A percentile compares a stretch with the other conserved stretches of the same genome.
phyloP scores from a whole-genome alignment of 345 rosid species.

The Raphanus sativus region DNA sequence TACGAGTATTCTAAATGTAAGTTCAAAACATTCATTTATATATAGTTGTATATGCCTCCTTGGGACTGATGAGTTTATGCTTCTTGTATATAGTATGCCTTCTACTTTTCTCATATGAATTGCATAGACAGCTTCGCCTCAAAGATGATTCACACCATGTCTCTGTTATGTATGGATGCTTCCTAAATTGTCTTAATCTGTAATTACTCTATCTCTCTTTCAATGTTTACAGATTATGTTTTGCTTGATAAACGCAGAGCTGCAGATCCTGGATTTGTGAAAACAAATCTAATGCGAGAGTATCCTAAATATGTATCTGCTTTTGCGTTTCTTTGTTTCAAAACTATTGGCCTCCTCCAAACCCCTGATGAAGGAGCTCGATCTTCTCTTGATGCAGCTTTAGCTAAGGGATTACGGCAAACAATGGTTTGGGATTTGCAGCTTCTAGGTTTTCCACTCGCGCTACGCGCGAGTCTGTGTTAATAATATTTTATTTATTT shows the following conservation, averaged over 20 bases:
- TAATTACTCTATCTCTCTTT: neutral
- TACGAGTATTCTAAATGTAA: conserved; percentile 83
- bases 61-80: conserved; percentile 13
- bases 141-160: conserved; percentile 47
- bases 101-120: conserved; percentile 71
- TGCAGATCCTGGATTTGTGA: conserved; percentile 75
- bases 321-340: conserved; percentile 40
- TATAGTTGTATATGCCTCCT: neutral
- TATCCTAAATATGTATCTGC: conserved; percentile 51
- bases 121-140: conserved; percentile 59
- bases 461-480: no score
- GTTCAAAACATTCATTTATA: conserved; percentile 20
- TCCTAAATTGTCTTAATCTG: conserved; percentile 5
- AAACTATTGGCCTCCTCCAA: conserved; percentile 58
- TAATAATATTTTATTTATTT: no score
- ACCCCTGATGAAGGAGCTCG: conserved; percentile 57
- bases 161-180: conserved; percentile 71
- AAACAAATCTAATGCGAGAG: conserved; percentile 85
- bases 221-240: neutral
- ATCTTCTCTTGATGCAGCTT: conserved; percentile 74
- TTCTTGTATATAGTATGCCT: conserved; percentile 59
- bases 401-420: no score
- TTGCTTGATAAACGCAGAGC: conserved; percentile 46
- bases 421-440: no score
- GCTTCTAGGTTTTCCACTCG: no score